Percentiles rank a stretch among this genome's conserved stretches.
These are phyloP conservation scores for Breynia disticha DNA, from an alignment of 441 rosid genomes.

Conservation along the genomic window DNA sequence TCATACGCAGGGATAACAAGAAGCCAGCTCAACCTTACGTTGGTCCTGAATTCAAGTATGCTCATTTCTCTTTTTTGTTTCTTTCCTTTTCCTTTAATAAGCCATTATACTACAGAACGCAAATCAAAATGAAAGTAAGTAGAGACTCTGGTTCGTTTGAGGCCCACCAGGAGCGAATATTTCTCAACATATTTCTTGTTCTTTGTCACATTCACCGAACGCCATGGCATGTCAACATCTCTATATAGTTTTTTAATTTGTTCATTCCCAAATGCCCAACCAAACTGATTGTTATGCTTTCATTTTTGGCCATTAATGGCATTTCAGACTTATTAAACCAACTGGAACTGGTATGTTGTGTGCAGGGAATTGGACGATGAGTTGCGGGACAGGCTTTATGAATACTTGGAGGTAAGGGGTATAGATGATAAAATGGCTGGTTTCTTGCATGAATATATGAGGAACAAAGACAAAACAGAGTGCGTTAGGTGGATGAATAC, in stretches of 20 bases:
- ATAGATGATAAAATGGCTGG: slow-evolving; percentile 51
- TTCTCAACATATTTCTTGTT: too few species aligned
- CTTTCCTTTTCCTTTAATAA: too few species aligned
- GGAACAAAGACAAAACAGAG: slow-evolving; percentile 53
- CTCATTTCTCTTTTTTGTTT: slow-evolving; percentile 12
- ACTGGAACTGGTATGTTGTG: slow-evolving; percentile 4
- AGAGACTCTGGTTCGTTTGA: too few species aligned
- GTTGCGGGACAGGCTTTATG: slow-evolving; percentile 57
- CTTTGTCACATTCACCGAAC: too few species aligned
- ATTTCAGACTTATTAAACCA: slow-evolving; percentile 1
- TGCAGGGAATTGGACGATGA: slow-evolving; percentile 75
- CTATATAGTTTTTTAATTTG: too few species aligned
- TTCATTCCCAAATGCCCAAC: neutral
- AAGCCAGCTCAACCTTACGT: slow-evolving; percentile 24
- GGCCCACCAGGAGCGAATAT: too few species aligned
- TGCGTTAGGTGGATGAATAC: slow-evolving; percentile 58
- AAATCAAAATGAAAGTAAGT: too few species aligned
- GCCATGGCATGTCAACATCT: too few species aligned
- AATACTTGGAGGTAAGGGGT: slow-evolving; percentile 55
- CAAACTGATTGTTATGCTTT: neutral
- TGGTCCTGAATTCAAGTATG: slow-evolving; percentile 75
- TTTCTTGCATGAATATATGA: slow-evolving; percentile 70
- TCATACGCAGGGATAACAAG: slow-evolving; percentile 25
- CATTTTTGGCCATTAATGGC: neutral
- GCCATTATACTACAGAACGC: too few species aligned